phyloP scores from a whole-genome alignment of 1,139 yeast genomes.

The Taphrina pruni region DNA sequence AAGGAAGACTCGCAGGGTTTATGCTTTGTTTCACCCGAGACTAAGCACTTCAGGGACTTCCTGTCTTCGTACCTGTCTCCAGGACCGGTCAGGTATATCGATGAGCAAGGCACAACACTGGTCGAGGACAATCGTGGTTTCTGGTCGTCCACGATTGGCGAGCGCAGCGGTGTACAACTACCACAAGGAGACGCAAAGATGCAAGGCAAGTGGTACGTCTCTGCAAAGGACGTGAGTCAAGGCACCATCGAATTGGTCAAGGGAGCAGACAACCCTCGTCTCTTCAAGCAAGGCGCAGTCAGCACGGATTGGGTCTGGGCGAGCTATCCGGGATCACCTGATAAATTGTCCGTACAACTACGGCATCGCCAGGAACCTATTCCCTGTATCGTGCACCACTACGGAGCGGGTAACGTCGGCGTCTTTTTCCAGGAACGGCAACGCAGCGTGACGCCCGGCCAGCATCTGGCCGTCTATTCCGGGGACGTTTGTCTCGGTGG shows the following conservation, averaged over 20 bases:
- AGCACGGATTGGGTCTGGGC: conserved; percentile 35
- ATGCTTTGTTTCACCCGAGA: conserved; percentile 80
- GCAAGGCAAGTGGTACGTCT: conserved; percentile 85
- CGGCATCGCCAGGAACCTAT: conserved; percentile 38
- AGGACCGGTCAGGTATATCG: conserved; percentile 76
- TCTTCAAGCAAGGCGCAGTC: conserved; percentile 55
- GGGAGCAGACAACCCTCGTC: conserved; percentile 68
- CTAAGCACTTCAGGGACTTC: conserved; percentile 71
- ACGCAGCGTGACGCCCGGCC: conserved; percentile 90
- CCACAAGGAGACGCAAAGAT: conserved; percentile 82
- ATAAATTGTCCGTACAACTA: conserved; percentile 36
- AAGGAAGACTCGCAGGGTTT: conserved; percentile 95
- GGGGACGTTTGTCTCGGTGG: conserved; percentile 76
- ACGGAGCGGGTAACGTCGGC: conserved; percentile 43
- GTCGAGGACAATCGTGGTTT: conserved; percentile 84
- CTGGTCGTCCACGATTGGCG: conserved; percentile 96
- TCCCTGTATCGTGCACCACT: conserved; percentile 51
- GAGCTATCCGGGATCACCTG: conserved; percentile 27
- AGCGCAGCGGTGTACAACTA: conserved; percentile 74
- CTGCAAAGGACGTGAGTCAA: conserved; percentile 65
- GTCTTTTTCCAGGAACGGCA: conserved; percentile 57
- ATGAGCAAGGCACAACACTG: conserved; percentile 62
- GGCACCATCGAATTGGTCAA: conserved; percentile 80
- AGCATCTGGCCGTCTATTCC: conserved; percentile 74
- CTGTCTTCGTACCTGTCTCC: conserved; percentile 74